phyloP scores from a whole-genome alignment of 169 alveolate species.

The Plasmodium blacklocki region DNA sequence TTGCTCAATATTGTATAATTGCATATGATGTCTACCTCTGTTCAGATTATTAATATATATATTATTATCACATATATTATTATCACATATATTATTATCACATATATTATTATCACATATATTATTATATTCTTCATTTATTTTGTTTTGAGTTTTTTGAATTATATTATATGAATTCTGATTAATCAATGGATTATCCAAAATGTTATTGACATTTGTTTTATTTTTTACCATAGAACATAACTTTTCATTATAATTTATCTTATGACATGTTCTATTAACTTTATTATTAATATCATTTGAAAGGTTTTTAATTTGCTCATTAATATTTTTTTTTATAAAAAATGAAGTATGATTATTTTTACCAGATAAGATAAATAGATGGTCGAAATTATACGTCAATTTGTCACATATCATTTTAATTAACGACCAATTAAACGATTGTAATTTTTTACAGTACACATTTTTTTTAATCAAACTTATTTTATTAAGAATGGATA shows the following conservation, averaged over 20 bases:
- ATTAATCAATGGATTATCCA: no score
- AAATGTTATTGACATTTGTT: not conserved
- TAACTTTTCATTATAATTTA: not conserved
- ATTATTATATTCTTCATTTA: not conserved
- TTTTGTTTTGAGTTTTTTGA: not conserved
- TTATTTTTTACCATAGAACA: not conserved
- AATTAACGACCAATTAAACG: slow-evolving; percentile 27
- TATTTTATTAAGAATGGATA: slow-evolving; percentile 36
- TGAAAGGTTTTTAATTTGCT: slow-evolving; percentile 7
- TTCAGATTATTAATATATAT: not conserved
- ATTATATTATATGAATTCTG: not conserved
- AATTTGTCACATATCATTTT: slow-evolving; percentile 50
- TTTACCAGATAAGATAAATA: slow-evolving; percentile 11
- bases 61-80: no score
- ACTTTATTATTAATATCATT: not conserved
- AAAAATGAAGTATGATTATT: slow-evolving; percentile 26
- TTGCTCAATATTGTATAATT: not conserved
- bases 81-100: not conserved
- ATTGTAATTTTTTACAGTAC: slow-evolving; percentile 11
- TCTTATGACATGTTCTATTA: not conserved
- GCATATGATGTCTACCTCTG: not conserved
- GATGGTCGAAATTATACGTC: slow-evolving; percentile 30
- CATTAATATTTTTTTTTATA: slow-evolving; percentile 8
- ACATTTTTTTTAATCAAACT: slow-evolving; percentile 10
- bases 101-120: no score